Base-by-base conservation (phyloP, 805 yeast species). In the Candida incommunis region DNA sequence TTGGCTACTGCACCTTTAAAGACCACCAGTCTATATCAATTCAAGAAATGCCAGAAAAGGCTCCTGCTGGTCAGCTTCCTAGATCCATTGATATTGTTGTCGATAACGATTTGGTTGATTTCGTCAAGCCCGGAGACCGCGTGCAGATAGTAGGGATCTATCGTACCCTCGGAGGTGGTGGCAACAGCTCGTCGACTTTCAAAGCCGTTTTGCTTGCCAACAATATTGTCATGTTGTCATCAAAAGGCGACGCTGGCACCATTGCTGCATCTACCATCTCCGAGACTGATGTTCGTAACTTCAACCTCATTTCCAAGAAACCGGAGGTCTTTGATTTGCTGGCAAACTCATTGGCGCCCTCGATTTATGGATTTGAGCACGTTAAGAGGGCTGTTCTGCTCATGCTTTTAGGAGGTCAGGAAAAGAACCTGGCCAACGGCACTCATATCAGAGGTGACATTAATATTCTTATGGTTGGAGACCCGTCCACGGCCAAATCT, bases 361-460 rank as follows among this genome's bases (percentile, higher is more conserved):
- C 95, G 4, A 92, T 92, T 54, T 92, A 81, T 62, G 97, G 97
- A 1, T 90, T 85, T 58, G 94, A 83, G 29, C 76, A 80, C 57
- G 85, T 92, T 59, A 92, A 92, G 60, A 78, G 82, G 58, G 96
- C 97, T 0, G 88, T 92, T 35, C 66, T 92, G 44, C 70, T 92
- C 47, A 84, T 87, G 94, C 68, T 92, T 45, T 67, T 92, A 46
- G 96, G 97, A 44, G 98, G 98, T 60, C 79, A 80, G 31, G 96
- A 92, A 57, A 90, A 90, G 65, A 90, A 90, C 62, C 69, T 92
- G 55, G 90, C 79, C 41, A 90, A 90, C 57, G 98, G 98, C 5
- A 82, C 96, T 3, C 97, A 92, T 65, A 77, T 92, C 57, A 82
- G 98, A 71, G 98, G 98, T 68, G 98, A 92, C 66, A 90, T 92